Percentiles rank a stretch among this genome's conserved stretches.
phyloP scores from a whole-genome alignment of 2,329 filamentous ascomycete species.

The Fusarium hostae region DNA sequence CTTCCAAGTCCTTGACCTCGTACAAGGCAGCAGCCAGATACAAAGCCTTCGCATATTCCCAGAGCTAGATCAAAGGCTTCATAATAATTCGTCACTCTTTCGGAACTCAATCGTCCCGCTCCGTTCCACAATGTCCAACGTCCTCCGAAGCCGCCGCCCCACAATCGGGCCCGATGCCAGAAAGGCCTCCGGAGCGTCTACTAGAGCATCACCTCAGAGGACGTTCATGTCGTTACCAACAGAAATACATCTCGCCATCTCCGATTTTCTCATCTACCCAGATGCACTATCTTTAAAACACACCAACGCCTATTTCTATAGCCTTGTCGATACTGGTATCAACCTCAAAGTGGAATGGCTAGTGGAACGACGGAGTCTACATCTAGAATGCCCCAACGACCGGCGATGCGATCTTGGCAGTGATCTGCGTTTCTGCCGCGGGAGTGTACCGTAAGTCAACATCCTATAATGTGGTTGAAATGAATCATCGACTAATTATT shows the following conservation, averaged over 20 bases:
- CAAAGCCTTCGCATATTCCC: constrained; percentile 34
- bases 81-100: neutral
- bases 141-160: constrained; percentile 39
- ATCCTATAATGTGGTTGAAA: neutral
- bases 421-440: constrained; percentile 69
- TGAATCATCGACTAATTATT: neutral
- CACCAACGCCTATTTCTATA: constrained; percentile 70
- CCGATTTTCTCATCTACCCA: constrained; percentile 71
- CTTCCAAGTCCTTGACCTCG: constrained; percentile 14
- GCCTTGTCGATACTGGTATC: constrained; percentile 72
- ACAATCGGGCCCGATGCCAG: constrained; percentile 34
- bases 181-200: constrained; percentile 4
- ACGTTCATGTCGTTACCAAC: constrained; percentile 65
- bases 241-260: constrained; percentile 74
- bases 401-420: constrained; percentile 67
- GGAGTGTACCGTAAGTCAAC: constrained; percentile 65
- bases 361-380: constrained; percentile 69
- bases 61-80: neutral
- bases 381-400: constrained; percentile 73
- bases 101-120: neutral
- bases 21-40: constrained; percentile 45
- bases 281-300: constrained; percentile 78
- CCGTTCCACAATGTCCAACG: constrained; percentile 33
- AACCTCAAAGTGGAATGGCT: constrained; percentile 76
- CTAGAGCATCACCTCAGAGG: neutral